Evolutionary conservation across 352 stramenopile species (phyloP).

Genomic region (Phytophthora sojae): DNA sequence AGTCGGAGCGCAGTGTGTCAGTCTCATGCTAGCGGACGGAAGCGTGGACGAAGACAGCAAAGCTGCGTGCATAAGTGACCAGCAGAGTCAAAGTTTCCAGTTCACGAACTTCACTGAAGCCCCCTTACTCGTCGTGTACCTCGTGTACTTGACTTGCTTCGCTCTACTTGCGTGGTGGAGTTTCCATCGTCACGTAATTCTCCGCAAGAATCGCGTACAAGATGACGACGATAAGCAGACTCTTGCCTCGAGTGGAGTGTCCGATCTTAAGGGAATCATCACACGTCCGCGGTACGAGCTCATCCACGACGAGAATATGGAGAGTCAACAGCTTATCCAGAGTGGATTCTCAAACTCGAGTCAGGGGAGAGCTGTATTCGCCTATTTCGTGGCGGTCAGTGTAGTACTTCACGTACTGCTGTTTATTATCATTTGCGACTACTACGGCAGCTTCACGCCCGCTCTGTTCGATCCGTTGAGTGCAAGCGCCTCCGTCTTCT

Average conservation of each 20-base stretch:
- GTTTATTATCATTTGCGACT: constrained; percentile 47
- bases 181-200: constrained; percentile 12
- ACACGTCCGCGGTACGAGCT: constrained; percentile 20
- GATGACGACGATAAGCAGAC: constrained; percentile 8
- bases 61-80: constrained; percentile 15
- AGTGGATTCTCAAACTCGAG: constrained; percentile 34
- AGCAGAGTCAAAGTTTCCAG: constrained; percentile 10
- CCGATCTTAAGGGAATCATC: constrained; percentile 21
- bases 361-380: constrained; percentile 27
- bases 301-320: constrained; percentile 8
- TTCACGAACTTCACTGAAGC: constrained; percentile 39
- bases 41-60: constrained; percentile 26
- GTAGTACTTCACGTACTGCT: constrained; percentile 35
- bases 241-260: neutral
- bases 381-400: constrained; percentile 32
- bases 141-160: constrained; percentile 35
- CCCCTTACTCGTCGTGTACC: constrained; percentile 24
- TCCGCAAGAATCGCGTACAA: constrained; percentile 31
- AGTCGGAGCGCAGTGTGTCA: constrained; percentile 43
- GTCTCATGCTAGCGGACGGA: constrained; percentile 34
- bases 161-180: constrained; percentile 24
- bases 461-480: constrained; percentile 36
- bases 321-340: constrained; percentile 18
- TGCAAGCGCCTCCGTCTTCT: constrained; percentile 39
- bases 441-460: constrained; percentile 41